Evolutionary conservation across 2,329 filamentous ascomycete species (phyloP), one percentile per base, ranked within the genome.

Genomic region (Aureobasidium sp.): DNA sequence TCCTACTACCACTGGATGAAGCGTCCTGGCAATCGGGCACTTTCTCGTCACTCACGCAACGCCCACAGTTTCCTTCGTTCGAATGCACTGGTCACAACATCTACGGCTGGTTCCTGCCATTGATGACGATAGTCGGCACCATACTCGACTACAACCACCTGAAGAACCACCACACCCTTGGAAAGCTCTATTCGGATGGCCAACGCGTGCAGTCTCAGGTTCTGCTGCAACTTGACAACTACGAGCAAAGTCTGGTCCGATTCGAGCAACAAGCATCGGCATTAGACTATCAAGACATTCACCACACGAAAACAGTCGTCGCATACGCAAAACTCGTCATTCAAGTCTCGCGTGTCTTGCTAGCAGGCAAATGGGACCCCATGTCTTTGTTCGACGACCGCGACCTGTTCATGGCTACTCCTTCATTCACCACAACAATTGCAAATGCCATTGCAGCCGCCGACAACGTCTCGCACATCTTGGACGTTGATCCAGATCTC

Each of bases 341-440:
- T 32, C 48, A 62, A 24, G 60, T 62, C 2, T 56, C 60, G 17
- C 60, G 51, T 7, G 60, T 62, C 9, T 32, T 62, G n/a, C 26
- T 62, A 15, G 60, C 60, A 8, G 60, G 60, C 13, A 62, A 62
- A 26, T 62, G 60, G 60, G 60, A 62, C 41, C 60, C 60, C 7
- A 53, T 62, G 41, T 62, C 60, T 29, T 6, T 62, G 5, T 62
- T 62, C 29, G 60, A 62, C 41, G 60, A 62, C 43, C 50, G 60
- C n/a, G 60, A 62, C 37, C 41, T 62, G n/a, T 62, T 62, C 50
- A 62, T 62, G 60, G 51, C 60, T n/a, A 62, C 60, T 7, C 50
- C 60, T 32, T 62, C 60, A 10, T 62, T 62, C 24, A 62, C 60
- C 5, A 56, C 60, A 3, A 62, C 60, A 12, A 62, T 62, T 10